A percentile compares a stretch with the other conserved stretches of the same genome.
Evolutionary conservation across 257 asterid genomes (phyloP).

Genomic region (Capsicum chinense): DNA sequence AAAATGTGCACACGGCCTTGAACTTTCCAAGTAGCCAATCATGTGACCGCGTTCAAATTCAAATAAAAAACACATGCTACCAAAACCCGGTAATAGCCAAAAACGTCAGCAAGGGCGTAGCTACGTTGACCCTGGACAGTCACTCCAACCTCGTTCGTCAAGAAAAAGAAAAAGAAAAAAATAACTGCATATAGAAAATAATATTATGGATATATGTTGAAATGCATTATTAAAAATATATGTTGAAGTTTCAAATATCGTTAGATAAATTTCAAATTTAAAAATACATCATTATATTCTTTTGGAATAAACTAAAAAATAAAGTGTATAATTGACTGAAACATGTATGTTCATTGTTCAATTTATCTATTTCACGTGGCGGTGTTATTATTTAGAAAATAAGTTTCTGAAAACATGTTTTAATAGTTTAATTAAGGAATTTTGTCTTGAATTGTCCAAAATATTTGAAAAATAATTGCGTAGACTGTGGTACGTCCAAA

Average conservation of each 20-base stretch:
- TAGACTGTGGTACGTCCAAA: neutral
- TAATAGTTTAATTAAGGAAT: neutral
- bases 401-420: neutral
- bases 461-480: neutral
- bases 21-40: neutral
- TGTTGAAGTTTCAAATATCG: too few species aligned
- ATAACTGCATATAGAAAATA: too few species aligned
- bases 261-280: too few species aligned
- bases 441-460: neutral
- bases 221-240: too few species aligned
- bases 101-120: too few species aligned
- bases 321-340: neutral
- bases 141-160: too few species aligned
- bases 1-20: neutral
- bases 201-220: too few species aligned
- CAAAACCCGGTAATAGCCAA: too few species aligned
- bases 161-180: too few species aligned
- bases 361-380: neutral
- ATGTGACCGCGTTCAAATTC: neutral
- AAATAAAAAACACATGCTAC: neutral
- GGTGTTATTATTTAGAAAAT: too few species aligned
- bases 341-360: neutral
- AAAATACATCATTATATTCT: too few species aligned
- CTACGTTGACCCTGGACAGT: too few species aligned
- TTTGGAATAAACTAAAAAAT: neutral